Percentiles rank a stretch among this genome's conserved stretches.
Evolutionary conservation across 177 flowering plant species (phyloP).

Genomic region (Vitis hybrid): DNA sequence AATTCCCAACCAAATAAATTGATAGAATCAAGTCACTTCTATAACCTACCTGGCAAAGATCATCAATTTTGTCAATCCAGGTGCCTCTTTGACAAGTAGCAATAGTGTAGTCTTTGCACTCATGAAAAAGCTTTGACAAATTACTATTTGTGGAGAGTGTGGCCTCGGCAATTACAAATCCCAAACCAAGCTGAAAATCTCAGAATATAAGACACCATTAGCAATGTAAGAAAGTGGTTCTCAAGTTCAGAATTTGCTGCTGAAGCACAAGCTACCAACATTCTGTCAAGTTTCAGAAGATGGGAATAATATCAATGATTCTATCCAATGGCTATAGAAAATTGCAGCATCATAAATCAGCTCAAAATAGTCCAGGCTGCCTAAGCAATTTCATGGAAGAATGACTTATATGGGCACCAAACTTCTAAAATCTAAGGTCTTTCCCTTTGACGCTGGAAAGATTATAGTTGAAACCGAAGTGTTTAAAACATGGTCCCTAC

Average conservation of each 20-base stretch:
- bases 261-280: neutral
- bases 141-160: conserved; percentile 38
- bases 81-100: conserved; percentile 52
- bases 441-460: too few relatives aligned
- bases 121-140: conserved; percentile 65
- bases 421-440: too few relatives aligned
- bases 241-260: neutral
- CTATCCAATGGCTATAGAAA: neutral
- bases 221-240: neutral
- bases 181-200: conserved; percentile 68
- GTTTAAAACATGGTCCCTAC: too few relatives aligned
- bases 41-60: conserved; percentile 72
- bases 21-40: neutral
- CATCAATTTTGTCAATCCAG: conserved; percentile 68
- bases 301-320: neutral
- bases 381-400: neutral
- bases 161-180: conserved; percentile 66
- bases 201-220: conserved; percentile 12
- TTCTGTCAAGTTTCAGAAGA: neutral
- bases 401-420: neutral
- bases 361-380: neutral
- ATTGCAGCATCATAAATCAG: neutral
- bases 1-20: neutral
- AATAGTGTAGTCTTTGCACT: conserved; percentile 77
- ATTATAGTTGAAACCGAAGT: too few relatives aligned